Base-by-base conservation (phyloP, 2,329 filamentous ascomycete species). In the Colletotrichum tamarilloi region DNA sequence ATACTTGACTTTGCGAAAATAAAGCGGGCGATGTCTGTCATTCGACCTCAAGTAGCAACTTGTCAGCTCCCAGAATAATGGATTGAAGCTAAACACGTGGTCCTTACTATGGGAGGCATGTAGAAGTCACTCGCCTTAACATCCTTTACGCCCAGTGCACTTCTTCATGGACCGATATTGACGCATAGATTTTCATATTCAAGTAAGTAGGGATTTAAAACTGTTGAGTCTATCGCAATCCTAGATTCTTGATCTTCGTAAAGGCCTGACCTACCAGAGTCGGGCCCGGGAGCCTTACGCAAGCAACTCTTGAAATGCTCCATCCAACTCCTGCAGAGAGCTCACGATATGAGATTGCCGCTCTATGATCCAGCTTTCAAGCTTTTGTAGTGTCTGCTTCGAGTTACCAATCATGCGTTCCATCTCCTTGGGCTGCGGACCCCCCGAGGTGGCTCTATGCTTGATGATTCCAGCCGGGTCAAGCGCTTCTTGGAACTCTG, bases 371-470 rank as follows among this genome's bases (percentile, higher is more conserved):
- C 71, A 73, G 6, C 5, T 8, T 11, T 53, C 11, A 5, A 72
- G 35, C 24, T 24, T 16, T 19, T 32, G 6, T 4, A 73, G 52
- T 0, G 30, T 14, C 12, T 22, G 1, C 14, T 57, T 49, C 26
- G 71, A 62, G 0, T 30, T 22, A 11, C 4, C n/a, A 4, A 73
- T 57, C 71, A 73, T 73, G 11, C 71, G 55, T 14, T 67, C 49
- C 67, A 73, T 73, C 28, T 73, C 71, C 2, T 30, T 28, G 11
- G 60, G 67, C 35, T 73, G 71, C 9, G 71, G 71, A 1, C 71
- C 71, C 3, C 71, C 71, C 1, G 60, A 70, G 2, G 71, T 72
- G 5, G 71, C 67, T 16, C 71, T 52, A 16, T 53, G 67, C 4
- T 42, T 60, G n/a, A 72, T 60, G 28, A 73, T 73, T 4, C 60